Conservation (phyloP, 2,329 filamentous ascomycete species). For the Sporothrix brunneoviolacea region DNA sequence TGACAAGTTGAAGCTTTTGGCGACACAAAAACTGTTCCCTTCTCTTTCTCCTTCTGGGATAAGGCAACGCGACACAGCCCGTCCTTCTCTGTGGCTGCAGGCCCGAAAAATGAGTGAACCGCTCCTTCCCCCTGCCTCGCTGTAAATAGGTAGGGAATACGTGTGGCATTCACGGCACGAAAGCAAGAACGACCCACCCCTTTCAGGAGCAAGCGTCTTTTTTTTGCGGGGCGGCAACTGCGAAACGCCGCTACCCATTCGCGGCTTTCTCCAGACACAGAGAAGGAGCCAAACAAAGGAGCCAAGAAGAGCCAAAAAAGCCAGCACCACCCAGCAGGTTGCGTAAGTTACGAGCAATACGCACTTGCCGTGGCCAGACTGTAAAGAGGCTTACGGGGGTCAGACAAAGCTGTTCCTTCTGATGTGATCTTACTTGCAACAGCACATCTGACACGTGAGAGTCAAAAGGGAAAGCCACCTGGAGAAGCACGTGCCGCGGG, state of each 20-base stretch:
- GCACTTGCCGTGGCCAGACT: background rate
- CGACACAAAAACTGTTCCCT: background rate
- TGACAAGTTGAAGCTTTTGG: constrained; percentile 7
- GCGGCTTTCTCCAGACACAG: background rate
- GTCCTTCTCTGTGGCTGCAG: constrained; percentile 1
- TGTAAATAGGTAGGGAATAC: constrained; percentile 5
- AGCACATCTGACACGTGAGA: too few relatives aligned
- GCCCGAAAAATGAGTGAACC: background rate
- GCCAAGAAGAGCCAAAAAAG: background rate
- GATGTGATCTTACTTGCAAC: too few relatives aligned
- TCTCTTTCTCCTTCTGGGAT: background rate
- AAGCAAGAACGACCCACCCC: constrained; percentile 10
- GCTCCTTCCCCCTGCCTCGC: constrained; percentile 9
- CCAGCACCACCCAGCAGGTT: too few relatives aligned
- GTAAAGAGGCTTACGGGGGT: too few relatives aligned
- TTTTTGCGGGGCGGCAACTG: constrained; percentile 12
- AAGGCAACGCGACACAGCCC: constrained; percentile 11
- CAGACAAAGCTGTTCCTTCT: too few relatives aligned
- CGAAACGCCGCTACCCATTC: constrained; percentile 12
- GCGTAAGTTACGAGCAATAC: too few relatives aligned
- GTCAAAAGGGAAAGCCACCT: too few relatives aligned
- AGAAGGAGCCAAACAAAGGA: background rate
- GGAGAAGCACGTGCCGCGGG: too few relatives aligned
- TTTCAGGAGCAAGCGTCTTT: constrained; percentile 15
- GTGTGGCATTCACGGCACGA: background rate